A percentile compares a stretch with the other conserved stretches of the same genome.
These are phyloP conservation scores for Sporothrix brasiliensis DNA, from an alignment of 2,329 filamentous ascomycete genomes.

Conservation along the genomic window DNA sequence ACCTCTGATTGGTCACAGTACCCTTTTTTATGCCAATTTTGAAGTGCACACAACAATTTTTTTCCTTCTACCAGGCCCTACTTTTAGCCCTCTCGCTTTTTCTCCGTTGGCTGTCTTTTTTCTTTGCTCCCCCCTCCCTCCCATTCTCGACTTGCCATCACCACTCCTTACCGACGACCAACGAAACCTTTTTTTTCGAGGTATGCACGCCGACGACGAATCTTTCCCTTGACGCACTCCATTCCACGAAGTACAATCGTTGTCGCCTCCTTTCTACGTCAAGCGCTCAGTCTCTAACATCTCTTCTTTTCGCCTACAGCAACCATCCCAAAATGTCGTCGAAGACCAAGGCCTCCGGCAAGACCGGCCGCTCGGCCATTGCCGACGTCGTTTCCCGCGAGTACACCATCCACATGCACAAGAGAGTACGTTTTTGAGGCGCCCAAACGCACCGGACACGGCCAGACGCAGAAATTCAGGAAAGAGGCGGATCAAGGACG, in stretches of 20 bases:
- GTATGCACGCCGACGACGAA: slow-evolving; percentile 27
- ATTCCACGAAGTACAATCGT: neutral
- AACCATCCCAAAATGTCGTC: slow-evolving; percentile 62
- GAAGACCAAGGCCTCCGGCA: slow-evolving; percentile 69
- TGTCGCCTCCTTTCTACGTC: neutral
- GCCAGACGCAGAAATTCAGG: neutral
- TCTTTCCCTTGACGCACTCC: slow-evolving; percentile 12
- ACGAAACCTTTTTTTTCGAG: slow-evolving; percentile 33
- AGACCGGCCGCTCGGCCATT: slow-evolving; percentile 84
- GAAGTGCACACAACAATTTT: slow-evolving; percentile 34
- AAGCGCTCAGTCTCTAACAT: slow-evolving; percentile 24
- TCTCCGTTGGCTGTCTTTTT: slow-evolving; percentile 28
- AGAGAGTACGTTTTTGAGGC: slow-evolving; percentile 73
- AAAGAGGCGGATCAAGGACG: neutral
- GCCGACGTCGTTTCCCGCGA: slow-evolving; percentile 98
- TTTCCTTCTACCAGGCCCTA: slow-evolving; percentile 32
- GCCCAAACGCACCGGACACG: neutral
- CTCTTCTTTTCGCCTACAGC: slow-evolving; percentile 20
- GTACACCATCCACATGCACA: slow-evolving; percentile 99
- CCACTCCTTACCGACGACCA: slow-evolving; percentile 32
- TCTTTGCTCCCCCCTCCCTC: slow-evolving; percentile 28
- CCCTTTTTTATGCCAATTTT: slow-evolving; percentile 31
- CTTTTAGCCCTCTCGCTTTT: slow-evolving; percentile 33
- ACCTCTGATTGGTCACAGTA: slow-evolving; percentile 30
- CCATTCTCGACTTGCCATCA: slow-evolving; percentile 30